These are phyloP conservation scores for Chytridiales sp. DNA, from an alignment of 371 early-diverging fungal genomes.

Conservation along the genomic window DNA sequence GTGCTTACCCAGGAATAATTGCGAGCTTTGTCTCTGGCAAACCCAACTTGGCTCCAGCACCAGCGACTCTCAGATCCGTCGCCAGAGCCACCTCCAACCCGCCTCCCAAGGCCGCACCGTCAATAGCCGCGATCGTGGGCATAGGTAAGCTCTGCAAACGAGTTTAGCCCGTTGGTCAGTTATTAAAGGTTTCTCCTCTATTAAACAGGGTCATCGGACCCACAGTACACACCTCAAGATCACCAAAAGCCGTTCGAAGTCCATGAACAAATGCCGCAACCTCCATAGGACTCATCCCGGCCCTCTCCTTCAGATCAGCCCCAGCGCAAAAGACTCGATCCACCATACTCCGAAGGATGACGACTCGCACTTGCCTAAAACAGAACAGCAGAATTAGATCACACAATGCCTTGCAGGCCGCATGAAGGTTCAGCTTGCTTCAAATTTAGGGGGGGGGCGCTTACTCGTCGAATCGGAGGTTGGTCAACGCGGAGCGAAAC, in stretches of 20 bases:
- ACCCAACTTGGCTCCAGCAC: conserved; percentile 76
- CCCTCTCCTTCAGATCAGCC: conserved; percentile 94
- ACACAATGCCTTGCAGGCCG: background rate
- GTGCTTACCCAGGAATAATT: conserved; percentile 90
- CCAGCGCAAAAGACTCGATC: conserved; percentile 93
- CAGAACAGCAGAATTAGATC: background rate
- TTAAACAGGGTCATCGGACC: background rate
- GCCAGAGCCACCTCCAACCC: conserved; percentile 92
- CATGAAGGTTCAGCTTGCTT: background rate
- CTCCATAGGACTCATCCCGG: conserved; percentile 77
- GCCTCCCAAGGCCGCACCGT: conserved; percentile 95
- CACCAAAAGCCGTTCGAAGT: conserved; percentile 75
- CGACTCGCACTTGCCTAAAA: conserved; percentile 52
- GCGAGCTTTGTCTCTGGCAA: conserved; percentile 93
- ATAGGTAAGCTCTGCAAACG: conserved; percentile 69
- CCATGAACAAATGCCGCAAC: conserved; percentile 81
- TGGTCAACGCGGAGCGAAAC: conserved; percentile 66
- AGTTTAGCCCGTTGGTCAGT: background rate
- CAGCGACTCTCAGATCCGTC: conserved; percentile 89
- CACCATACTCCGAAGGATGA: conserved; percentile 79
- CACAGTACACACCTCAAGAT: conserved; percentile 65
- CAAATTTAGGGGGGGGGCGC: conserved; percentile 3
- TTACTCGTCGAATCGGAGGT: conserved; percentile 65
- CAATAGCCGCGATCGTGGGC: conserved; percentile 94
- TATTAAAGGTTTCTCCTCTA: background rate